Base-by-base conservation (phyloP, 1,284 basidiomycete genomes). In the Ustilago xerochloae region DNA sequence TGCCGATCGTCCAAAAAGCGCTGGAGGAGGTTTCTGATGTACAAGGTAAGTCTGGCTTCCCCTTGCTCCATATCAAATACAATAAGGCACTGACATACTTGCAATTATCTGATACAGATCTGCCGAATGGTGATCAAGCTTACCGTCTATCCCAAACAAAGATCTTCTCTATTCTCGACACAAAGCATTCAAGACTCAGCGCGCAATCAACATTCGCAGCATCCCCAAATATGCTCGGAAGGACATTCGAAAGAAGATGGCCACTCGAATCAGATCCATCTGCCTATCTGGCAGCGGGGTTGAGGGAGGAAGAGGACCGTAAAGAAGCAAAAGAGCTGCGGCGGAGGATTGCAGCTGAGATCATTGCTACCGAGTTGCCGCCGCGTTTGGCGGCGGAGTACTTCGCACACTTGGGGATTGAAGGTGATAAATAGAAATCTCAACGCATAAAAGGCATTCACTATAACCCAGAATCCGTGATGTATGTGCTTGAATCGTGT, bases 221-320 rank as follows among this genome's bases (percentile, higher is more conserved):
- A 2, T 49, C 75, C 6, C 67, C 75, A 16, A 71, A 70, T 32
- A 69, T 65, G 6, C 60, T 77, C 3, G 67, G 63, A 0, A 35
- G 71, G 2, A 53, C 28, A 22, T 75, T 71, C 16, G 68, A 74
- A 39, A 61, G 75, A 3, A 50, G 64, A 15, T 67, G 72, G 61
- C 51, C 48, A 3, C 33, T 28, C 26, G 63, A 67, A 4, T 58
- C 57, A 8, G 69, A 71, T 32, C 70, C 70, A 0, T 57, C 53
- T 2, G 16, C 53, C 20, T 66, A 63, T 45, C 46, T 66, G 22
- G 24, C 45, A 22, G 20, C 16, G 7, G 20, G 43, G 5, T 32
- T 24, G 4, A 33, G 47, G 6, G 57, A 56, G 24, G 50, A 20
- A 5, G 33, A 49, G 22, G 71, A 61, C n/a, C 47, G 54, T 47